These are phyloP conservation scores for Pugionium dolabratum DNA, from an alignment of 345 rosid species.

Conservation along the genomic window DNA sequence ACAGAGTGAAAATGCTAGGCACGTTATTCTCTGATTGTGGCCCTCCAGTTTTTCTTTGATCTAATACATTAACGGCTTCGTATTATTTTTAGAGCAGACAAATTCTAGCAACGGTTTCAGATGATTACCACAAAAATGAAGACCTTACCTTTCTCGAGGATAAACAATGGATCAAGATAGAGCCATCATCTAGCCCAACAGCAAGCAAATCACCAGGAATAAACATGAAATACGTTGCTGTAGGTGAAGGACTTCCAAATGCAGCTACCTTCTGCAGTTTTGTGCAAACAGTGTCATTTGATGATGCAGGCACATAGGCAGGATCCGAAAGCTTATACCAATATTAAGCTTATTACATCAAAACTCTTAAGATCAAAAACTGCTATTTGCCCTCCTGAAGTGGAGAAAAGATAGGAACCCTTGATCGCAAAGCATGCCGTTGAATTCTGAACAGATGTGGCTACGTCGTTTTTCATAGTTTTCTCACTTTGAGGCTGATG, in stretches of 20 bases:
- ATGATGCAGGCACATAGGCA: slow-evolving; percentile 7
- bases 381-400: slow-evolving; percentile 46
- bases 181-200: slow-evolving; percentile 41
- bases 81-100: background rate
- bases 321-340: slow-evolving; percentile 9
- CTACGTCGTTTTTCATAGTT: slow-evolving; percentile 43
- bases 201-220: slow-evolving; percentile 41
- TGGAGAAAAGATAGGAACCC: slow-evolving; percentile 43
- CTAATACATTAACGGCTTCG: slow-evolving; percentile 24
- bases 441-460: slow-evolving; percentile 21
- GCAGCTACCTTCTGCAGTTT: slow-evolving; percentile 37
- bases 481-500: slow-evolving; percentile 41
- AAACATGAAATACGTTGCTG: slow-evolving; percentile 44
- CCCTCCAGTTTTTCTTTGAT: slow-evolving; percentile 35
- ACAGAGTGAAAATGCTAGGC: slow-evolving; percentile 35
- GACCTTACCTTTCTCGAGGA: slow-evolving; percentile 40
- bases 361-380: slow-evolving; percentile 41
- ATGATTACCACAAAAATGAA: background rate
- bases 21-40: slow-evolving; percentile 37
- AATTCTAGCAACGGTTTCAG: slow-evolving; percentile 1
- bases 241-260: slow-evolving; percentile 40
- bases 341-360: slow-evolving; percentile 36
- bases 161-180: slow-evolving; percentile 44
- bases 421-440: slow-evolving; percentile 41
- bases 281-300: slow-evolving; percentile 26